phyloP scores from a whole-genome alignment of 2,329 filamentous ascomycete genomes.

The Stromatinia cepivora region DNA sequence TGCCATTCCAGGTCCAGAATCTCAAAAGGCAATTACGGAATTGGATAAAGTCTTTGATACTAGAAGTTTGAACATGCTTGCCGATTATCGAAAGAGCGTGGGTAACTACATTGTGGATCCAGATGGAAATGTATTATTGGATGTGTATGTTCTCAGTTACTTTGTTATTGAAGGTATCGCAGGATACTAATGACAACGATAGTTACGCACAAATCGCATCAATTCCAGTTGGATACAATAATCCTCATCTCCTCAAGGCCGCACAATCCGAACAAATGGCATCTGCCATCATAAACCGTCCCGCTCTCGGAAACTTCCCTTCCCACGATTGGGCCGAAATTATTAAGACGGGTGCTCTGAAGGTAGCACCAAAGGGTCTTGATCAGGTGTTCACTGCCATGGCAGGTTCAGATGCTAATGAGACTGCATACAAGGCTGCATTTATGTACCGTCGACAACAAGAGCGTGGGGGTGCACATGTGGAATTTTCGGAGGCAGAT shows the following conservation, averaged over 20 bases:
- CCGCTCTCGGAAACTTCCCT: conserved; percentile 79
- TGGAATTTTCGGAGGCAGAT: conserved; percentile 71
- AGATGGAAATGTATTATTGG: conserved; percentile 52
- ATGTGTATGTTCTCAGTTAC: conserved; percentile 45
- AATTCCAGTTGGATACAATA: conserved; percentile 82
- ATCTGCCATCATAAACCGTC: conserved; percentile 73
- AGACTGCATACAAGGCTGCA: conserved; percentile 82
- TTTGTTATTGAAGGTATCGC: neutral
- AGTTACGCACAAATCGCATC: conserved; percentile 81
- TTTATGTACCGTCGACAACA: conserved; percentile 78
- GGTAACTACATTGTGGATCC: conserved; percentile 55
- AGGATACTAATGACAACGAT: conserved; percentile 27
- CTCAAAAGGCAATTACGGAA: conserved; percentile 44
- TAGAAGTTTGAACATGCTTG: conserved; percentile 53
- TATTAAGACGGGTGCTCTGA: conserved; percentile 68
- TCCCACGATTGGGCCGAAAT: conserved; percentile 72
- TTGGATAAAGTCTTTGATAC: conserved; percentile 54
- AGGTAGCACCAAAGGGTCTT: conserved; percentile 71
- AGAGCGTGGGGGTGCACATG: conserved; percentile 64
- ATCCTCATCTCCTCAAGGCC: conserved; percentile 64
- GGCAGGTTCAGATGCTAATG: conserved; percentile 79
- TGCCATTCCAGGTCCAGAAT: conserved; percentile 44
- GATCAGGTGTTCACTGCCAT: conserved; percentile 80
- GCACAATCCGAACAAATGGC: conserved; percentile 71
- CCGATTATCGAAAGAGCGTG: conserved; percentile 53